Evolutionary conservation across 306 rosid genomes (phyloP), one percentile per base, ranked within the genome.

Genomic region (Citrullus colocynthis): DNA sequence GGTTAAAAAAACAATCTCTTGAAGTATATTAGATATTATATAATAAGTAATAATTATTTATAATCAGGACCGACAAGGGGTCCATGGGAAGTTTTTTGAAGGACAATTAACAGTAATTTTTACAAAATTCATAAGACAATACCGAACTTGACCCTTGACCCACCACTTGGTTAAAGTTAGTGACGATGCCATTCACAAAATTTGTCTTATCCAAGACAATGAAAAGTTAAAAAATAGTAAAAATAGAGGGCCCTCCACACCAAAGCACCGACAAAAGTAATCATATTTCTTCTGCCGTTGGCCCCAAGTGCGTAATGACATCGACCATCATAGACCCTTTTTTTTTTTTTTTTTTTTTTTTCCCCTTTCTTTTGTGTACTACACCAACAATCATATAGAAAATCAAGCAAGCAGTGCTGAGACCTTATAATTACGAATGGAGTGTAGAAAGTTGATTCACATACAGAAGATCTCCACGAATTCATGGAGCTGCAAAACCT

Each of bases 401-500:
- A 48, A 74, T 73, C 28, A 73, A 51, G 62, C 77, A 73, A 32
- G 77, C 62, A 52, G 59, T 48, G 28, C 28, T 24, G 76, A 72
- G 30, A 74, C 24, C 18, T 49, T 7, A 74, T 28, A 74, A 52
- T 24, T 73, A 73, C 16, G 74, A 41, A 67, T 67, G 52, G 74
- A 52, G 42, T 30, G n/a, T 11, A 70, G 57, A 72, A 72, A 72
- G 44, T 74, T 74, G 48, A 54, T 17, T 51, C 18, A 72, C 59
- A 73, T 16, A 73, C 77, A 30, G 62, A 52, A 52, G 21, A 73
- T 30, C 44, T 28, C 41, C 77, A 74, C 45, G 62, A 74, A 52
- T 51, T 32, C 63, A 74, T 52, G 63, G 78, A 74, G 63, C 62
- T 74, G 62, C 78, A 34, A 18, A 73, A 49, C 77, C 77, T 30